A percentile compares a stretch with the other conserved stretches of the same genome.
phyloP scores from a whole-genome alignment of 73 alveolate genomes.

The Paraurostyla sp. region DNA sequence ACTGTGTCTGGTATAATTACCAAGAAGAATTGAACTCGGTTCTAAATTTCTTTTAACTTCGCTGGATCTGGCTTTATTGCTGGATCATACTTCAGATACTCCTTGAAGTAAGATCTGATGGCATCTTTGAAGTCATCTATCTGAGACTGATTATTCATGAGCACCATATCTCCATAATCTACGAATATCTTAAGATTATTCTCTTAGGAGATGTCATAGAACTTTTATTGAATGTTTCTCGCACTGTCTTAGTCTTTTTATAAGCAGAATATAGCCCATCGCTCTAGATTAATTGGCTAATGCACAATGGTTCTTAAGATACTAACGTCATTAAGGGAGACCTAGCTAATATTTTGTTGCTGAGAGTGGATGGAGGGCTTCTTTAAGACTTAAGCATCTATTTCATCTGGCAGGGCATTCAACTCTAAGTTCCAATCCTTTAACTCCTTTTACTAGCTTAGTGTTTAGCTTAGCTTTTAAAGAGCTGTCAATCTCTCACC shows the following conservation, averaged over 20 bases:
- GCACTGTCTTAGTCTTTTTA: slow-evolving; percentile 27
- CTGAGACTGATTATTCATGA: slow-evolving; percentile 25
- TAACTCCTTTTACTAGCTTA: background rate
- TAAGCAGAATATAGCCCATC: slow-evolving; percentile 53
- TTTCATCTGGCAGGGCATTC: background rate
- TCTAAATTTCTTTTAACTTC: background rate
- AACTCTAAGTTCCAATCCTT: slow-evolving; percentile 65
- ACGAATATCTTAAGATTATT: slow-evolving; percentile 46
- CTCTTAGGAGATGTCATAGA: background rate
- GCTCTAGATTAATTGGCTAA: slow-evolving; percentile 28
- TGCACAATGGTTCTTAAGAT: background rate
- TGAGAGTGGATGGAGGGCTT: slow-evolving; percentile 8
- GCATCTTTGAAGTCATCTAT: slow-evolving; percentile 49
- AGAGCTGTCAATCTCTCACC: slow-evolving; percentile 39
- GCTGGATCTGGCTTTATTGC: no score
- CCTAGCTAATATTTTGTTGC: background rate
- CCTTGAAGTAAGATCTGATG: slow-evolving; percentile 44
- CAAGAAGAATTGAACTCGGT: background rate
- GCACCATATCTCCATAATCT: slow-evolving; percentile 44
- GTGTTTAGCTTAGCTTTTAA: background rate
- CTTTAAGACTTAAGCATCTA: slow-evolving; percentile 43
- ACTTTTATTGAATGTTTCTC: slow-evolving; percentile 1
- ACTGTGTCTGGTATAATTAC: slow-evolving; percentile 34
- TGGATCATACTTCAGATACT: slow-evolving; percentile 37
- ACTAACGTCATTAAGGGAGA: background rate